phyloP scores from a whole-genome alignment of 164 flowering plant genomes.

The Malania oleifera region DNA sequence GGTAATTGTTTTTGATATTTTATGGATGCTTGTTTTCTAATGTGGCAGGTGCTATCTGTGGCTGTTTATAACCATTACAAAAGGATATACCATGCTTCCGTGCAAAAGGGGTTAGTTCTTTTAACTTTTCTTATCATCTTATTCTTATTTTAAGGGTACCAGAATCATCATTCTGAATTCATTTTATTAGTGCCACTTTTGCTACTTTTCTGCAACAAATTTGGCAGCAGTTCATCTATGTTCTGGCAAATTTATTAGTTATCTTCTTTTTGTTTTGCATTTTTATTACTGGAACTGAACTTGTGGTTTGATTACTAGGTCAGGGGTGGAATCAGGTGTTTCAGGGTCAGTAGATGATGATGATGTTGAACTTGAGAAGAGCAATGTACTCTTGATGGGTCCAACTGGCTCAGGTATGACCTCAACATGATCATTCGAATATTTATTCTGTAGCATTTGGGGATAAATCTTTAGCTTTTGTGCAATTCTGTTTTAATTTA shows the following conservation, averaged over 20 bases:
- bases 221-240: no score
- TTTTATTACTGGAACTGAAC: conserved; percentile 16
- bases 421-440: conserved; percentile 5
- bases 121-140: conserved; percentile 3
- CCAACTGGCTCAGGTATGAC: conserved; percentile 94
- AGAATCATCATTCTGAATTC: not conserved
- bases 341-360: conserved; percentile 44
- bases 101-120: conserved; percentile 66
- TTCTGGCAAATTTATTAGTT: no score
- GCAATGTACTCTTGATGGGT: conserved; percentile 98
- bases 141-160: not conserved
- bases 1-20: no score
- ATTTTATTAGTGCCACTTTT: not conserved
- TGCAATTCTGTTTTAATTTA: conserved; percentile 10
- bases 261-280: not conserved
- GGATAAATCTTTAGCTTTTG: not conserved
- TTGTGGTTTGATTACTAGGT: conserved; percentile 38
- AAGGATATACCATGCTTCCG: conserved; percentile 61
- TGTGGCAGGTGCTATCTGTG: conserved; percentile 83
- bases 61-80: conserved; percentile 96
- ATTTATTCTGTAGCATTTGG: not conserved
- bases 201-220: not conserved
- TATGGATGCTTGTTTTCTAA: conserved; percentile 1
- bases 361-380: conserved; percentile 89
- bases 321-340: conserved; percentile 52